phyloP scores from a whole-genome alignment of 768 basidiomycete species.

The Pulveroboletus sp. region DNA sequence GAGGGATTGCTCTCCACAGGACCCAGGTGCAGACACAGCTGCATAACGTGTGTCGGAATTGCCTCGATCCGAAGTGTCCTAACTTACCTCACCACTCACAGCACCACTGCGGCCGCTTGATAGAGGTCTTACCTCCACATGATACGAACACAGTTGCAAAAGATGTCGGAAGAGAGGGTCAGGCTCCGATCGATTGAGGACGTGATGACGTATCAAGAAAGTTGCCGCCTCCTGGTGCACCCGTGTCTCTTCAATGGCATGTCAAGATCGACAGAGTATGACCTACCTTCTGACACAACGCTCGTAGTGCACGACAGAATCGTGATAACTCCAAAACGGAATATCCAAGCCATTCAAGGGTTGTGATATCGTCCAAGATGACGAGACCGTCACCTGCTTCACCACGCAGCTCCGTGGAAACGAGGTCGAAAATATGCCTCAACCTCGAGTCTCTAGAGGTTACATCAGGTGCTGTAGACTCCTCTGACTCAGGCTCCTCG shows the following conservation, averaged over 20 bases:
- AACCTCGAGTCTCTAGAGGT: slow-evolving; percentile 14
- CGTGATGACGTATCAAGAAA: slow-evolving; percentile 62
- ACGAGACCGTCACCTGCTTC: slow-evolving; percentile 34
- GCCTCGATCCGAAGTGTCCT: neutral
- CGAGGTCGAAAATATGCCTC: slow-evolving; percentile 35
- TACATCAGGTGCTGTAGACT: slow-evolving; percentile 7
- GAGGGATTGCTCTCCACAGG: slow-evolving; percentile 33
- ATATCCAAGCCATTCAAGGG: slow-evolving; percentile 70
- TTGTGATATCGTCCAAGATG: slow-evolving; percentile 66
- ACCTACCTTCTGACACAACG: slow-evolving; percentile 51
- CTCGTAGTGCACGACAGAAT: slow-evolving; percentile 56
- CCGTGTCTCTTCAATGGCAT: neutral
- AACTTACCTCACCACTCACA: slow-evolving; percentile 68
- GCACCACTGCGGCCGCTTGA: slow-evolving; percentile 72
- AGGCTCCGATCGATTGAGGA: slow-evolving; percentile 47
- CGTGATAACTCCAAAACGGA: slow-evolving; percentile 46
- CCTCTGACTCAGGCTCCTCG: slow-evolving; percentile 11
- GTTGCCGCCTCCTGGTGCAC: slow-evolving; percentile 44
- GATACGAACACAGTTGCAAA: slow-evolving; percentile 60
- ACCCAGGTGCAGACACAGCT: slow-evolving; percentile 64
- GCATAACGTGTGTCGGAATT: neutral
- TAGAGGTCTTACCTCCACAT: slow-evolving; percentile 67
- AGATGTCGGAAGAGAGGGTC: slow-evolving; percentile 58
- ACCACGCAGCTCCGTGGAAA: slow-evolving; percentile 26
- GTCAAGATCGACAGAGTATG: neutral